Base-by-base conservation (phyloP, 2,329 filamentous ascomycete genomes). In the Chalaropsis ovoidea region DNA sequence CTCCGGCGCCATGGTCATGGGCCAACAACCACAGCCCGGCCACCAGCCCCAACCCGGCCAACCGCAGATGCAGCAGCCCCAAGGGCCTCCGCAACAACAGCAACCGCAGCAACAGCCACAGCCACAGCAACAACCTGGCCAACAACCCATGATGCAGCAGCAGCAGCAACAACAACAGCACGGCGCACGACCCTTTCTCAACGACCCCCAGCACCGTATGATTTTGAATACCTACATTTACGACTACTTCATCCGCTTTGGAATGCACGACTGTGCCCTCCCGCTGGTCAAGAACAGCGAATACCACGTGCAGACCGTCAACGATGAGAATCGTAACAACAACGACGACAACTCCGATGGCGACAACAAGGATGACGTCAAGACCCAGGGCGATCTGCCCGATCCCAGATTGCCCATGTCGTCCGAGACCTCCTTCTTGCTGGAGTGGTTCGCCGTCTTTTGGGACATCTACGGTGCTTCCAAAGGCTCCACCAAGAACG, bases 361-460 rank as follows among this genome's bases (percentile, higher is more conserved):
- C n/a, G 90, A 95, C 73, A 82, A 79, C 68, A 94, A 94, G 77
- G 88, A 93, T 70, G 86, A 88, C 69, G 75, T 80, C 62, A 92
- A 93, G 74, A 81, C 88, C 54, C 89, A 89, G 0, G 83, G 86
- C 66, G 91, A 95, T 72, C 81, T 97, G 47, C 93, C 93, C 3
- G 81, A 83, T 6, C 86, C 90, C 13, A 85, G 85, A 69, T 79
- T 90, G 5, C 85, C 86, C 13, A 81, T 80, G 73, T 82, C 82
- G 61, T 80, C 80, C 68, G 82, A 82, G 65, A 88, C 83, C 68
- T 90, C 89, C 31, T 97, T 99, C 72, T 80, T 99, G n/a, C 88
- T 90, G 70, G 94, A 97, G 72, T 99, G 94, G 94, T 99, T 95
- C 79, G 90, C 87, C 72, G 82, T 96, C 63, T 99, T 99, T 75